Percentiles rank a stretch among this genome's conserved stretches.
Evolutionary conservation across 495 filamentous ascomycete genomes (phyloP).

Genomic region (Amphirosellinia nigrospora): DNA sequence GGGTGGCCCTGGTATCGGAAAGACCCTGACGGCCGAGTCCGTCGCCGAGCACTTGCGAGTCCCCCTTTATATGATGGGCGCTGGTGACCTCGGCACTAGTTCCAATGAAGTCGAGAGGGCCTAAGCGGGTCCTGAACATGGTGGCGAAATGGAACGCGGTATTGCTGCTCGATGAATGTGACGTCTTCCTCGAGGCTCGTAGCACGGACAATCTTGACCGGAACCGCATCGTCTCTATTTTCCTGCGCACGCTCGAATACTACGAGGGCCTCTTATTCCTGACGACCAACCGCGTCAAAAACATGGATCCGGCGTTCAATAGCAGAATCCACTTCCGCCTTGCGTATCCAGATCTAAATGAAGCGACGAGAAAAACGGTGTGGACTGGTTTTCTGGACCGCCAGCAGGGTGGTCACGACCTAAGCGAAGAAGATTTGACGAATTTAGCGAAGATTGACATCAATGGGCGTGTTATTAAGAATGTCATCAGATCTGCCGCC

Average conservation of each 20-base stretch:
- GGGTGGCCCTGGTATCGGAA: slow-evolving; percentile 64
- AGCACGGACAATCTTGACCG: slow-evolving; percentile 59
- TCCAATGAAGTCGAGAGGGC: slow-evolving; percentile 56
- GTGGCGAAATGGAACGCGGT: slow-evolving; percentile 60
- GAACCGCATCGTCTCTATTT: slow-evolving; percentile 63
- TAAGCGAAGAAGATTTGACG: slow-evolving; percentile 31
- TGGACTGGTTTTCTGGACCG: slow-evolving; percentile 42
- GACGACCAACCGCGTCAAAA: slow-evolving; percentile 59
- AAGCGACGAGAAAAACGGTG: slow-evolving; percentile 37
- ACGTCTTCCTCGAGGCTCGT: slow-evolving; percentile 68
- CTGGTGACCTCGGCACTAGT: slow-evolving; percentile 60
- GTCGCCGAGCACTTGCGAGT: slow-evolving; percentile 59
- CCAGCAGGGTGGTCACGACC: neutral
- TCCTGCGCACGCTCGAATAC: slow-evolving; percentile 59
- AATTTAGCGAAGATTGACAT: slow-evolving; percentile 46
- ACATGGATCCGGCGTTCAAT: slow-evolving; percentile 59
- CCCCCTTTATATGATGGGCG: slow-evolving; percentile 61
- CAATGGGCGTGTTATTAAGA: slow-evolving; percentile 59
- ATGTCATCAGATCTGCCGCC: slow-evolving; percentile 52
- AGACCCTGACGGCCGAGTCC: slow-evolving; percentile 63
- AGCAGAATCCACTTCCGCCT: slow-evolving; percentile 59
- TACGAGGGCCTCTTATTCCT: slow-evolving; percentile 69
- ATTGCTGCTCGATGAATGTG: slow-evolving; percentile 69
- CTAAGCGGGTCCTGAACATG: slow-evolving; percentile 59
- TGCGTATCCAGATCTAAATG: slow-evolving; percentile 52